Percentiles rank a stretch among this genome's conserved stretches.
phyloP scores from a whole-genome alignment of 2,329 filamentous ascomycete genomes.

The Aspergillus sp. region DNA sequence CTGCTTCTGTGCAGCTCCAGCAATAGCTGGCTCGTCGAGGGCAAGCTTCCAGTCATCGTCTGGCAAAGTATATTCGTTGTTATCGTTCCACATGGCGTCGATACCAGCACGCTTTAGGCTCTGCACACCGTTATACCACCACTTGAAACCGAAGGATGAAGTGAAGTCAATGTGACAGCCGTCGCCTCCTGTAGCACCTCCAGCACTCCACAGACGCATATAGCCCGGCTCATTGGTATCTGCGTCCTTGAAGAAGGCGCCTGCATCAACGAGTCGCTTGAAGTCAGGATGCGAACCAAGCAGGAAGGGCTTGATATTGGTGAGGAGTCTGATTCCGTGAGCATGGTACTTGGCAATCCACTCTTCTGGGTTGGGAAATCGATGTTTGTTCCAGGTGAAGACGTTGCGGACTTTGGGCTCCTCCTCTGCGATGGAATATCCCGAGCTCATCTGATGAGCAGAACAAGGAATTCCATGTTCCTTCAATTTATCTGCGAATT shows the following conservation, averaged over 20 bases:
- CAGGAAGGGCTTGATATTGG: constrained; percentile 71
- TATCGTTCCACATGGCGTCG: constrained; percentile 75
- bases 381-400: constrained; percentile 65
- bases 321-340: constrained; percentile 62
- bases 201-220: constrained; percentile 66
- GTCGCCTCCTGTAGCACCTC: constrained; percentile 64
- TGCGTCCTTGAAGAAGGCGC: constrained; percentile 62
- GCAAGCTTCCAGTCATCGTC: constrained; percentile 63
- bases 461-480: constrained; percentile 66
- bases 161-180: constrained; percentile 72
- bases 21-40: constrained; percentile 43
- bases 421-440: constrained; percentile 64
- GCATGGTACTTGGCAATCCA: constrained; percentile 60
- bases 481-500: constrained; percentile 58
- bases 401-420: constrained; percentile 68
- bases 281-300: constrained; percentile 65
- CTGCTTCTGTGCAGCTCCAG: constrained; percentile 31
- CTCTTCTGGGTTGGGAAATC: constrained; percentile 63
- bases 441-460: constrained; percentile 67
- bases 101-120: constrained; percentile 60
- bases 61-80: constrained; percentile 68
- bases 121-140: constrained; percentile 67
- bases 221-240: constrained; percentile 49
- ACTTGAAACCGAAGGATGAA: constrained; percentile 60
- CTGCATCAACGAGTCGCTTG: constrained; percentile 51